A percentile compares a stretch with the other conserved stretches of the same genome.
Evolutionary conservation across 768 basidiomycete species (phyloP).

Genomic region (Gloeostereum incarnatum): DNA sequence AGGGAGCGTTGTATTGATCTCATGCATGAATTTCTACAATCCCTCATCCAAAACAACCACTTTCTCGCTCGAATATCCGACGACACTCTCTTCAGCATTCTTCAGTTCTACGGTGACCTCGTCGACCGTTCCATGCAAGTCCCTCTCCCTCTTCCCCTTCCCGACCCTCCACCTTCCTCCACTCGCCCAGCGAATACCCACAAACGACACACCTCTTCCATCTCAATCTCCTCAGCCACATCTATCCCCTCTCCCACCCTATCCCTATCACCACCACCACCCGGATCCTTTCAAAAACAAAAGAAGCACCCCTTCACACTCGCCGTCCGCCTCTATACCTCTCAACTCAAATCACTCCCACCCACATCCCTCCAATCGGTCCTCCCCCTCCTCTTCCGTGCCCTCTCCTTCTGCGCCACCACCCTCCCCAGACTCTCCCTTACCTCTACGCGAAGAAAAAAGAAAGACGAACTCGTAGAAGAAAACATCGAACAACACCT

Average conservation of each 20-base stretch:
- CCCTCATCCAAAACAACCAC: conserved; percentile 38
- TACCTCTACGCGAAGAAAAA: conserved; percentile 17
- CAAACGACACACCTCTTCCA: conserved; percentile 5
- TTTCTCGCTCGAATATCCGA: conserved; percentile 55
- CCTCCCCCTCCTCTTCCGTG: conserved; percentile 67
- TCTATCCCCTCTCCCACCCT: conserved; percentile 5
- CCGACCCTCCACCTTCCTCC: conserved; percentile 1
- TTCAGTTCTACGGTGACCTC: conserved; percentile 51
- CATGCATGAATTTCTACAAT: conserved; percentile 48
- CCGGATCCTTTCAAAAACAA: not conserved
- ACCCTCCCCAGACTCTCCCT: conserved; percentile 64
- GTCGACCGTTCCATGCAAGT: conserved; percentile 52
- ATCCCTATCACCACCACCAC: conserved; percentile 1
- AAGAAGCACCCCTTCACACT: conserved; percentile 4
- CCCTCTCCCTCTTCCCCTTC: too few relatives aligned
- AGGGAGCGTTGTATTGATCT: conserved; percentile 56
- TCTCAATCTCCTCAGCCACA: conserved; percentile 3
- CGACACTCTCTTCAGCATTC: conserved; percentile 41
- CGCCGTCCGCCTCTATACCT: conserved; percentile 1
- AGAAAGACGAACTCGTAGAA: conserved; percentile 16
- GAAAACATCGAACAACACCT: conserved; percentile 43
- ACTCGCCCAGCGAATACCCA: not conserved
- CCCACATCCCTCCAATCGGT: conserved; percentile 21
- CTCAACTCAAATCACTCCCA: conserved; percentile 5
- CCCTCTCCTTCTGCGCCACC: conserved; percentile 52